Base-by-base conservation (phyloP, 169 alveolate genomes). In the Plasmodium relictum region DNA sequence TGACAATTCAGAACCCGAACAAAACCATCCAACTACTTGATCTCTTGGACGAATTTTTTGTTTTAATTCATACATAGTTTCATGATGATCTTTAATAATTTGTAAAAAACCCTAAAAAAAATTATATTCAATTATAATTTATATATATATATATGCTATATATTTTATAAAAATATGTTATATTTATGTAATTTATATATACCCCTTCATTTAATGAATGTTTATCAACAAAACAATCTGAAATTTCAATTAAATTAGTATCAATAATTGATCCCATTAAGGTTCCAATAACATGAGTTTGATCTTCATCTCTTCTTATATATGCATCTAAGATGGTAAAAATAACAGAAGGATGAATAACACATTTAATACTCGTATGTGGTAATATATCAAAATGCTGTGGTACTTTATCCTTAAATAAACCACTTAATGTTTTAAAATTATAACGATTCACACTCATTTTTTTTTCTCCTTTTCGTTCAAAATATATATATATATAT, bases 151-250 rank as follows among this genome's bases (percentile, higher is more conserved):
- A 69, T 26, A 69, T 20, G 0, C 6, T 48, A 10, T 48, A 10
- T 10, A 48, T 10, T 48, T 48, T 48, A 4, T 14, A 48, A 2
- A 48, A 2, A 48, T 14, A 48, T 14, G 5, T 48, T 14, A 48
- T 14, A 48, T 48, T 10, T 48, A 48, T 10, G 2, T 48, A 48
- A 14, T 48, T 48, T 2, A 10, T 48, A 48, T 68, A 45, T 65
- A 94, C 97, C 95, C 96, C 98, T 16, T 95, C 98, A 3, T 98
- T 96, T 37, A 96, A 92, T 14, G 98, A 96, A 78, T 96, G 98
- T 22, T 97, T 74, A 72, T 96, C 98, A 18, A 96, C 98, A 92
- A 96, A 97, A 90, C 97, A 97, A 73, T 97, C 98, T n/a, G 98
- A 94, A 66, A 97, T 95, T 87, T 96, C 97, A 52, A 97, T 94